Base-by-base conservation (phyloP, 306 rosid species). In the Quercus agrifolia region DNA sequence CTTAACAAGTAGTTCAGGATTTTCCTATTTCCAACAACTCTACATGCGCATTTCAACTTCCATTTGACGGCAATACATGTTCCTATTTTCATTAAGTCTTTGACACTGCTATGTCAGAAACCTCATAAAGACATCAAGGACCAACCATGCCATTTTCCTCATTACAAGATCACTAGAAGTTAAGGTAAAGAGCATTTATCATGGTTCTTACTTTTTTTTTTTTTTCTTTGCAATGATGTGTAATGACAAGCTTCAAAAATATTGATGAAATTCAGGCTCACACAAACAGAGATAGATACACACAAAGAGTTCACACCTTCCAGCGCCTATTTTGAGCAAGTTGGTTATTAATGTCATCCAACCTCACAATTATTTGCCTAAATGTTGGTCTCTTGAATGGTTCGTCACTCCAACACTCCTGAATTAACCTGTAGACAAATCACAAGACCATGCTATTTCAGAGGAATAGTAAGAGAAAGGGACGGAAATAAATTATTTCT, bases 381-480 rank as follows among this genome's bases (percentile, higher is more conserved):
- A 85, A 88, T 30, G 87, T 78, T 77, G 91, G 91, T 57, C 91
- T 88, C 79, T 67, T 83, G 69, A 33, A 35, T 25, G 91, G 79
- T 56, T 76, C 80, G 23, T 75, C 83, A 56, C 83, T 80, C 91
- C 91, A 88, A 62, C 89, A 88, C 64, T 85, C 84, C 86, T 83
- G 84, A 75, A 83, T 85, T 69, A 88, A 81, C 77, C 91, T 88
- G 54, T 35, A 61, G 46, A 74, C 44, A 66, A 83, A 77, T 21
- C 30, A 20, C 12, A 20, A 10, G 27, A 58, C 27, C 28, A 21
- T 21, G 28, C 27, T 3, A n/a, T 12, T 23, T 58, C 4, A 58
- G 64, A 20, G 64, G 64, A 12, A 58, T 21, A 2, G 63, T 21
- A 57, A n/a, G 21, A 58, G 64, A 38, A 38, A 38, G 28, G 11